These are phyloP conservation scores for Cladophialophora bantiana DNA, from an alignment of 2,329 filamentous ascomycete genomes.

Conservation along the genomic window DNA sequence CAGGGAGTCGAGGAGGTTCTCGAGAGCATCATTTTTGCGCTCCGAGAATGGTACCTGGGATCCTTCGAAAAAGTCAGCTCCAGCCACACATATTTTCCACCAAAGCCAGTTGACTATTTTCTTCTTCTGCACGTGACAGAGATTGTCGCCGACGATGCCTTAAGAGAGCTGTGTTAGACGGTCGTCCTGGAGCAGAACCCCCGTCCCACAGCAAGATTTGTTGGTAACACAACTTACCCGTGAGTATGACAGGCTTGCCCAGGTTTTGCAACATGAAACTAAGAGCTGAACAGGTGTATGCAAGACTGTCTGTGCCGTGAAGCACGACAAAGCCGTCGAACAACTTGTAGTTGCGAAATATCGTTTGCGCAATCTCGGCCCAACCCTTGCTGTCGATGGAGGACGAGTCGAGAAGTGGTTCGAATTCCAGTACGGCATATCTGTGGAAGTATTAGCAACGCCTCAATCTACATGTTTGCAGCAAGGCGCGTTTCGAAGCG, in stretches of 20 bases:
- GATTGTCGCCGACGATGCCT: background rate
- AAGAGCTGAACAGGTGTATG: slow-evolving; percentile 86
- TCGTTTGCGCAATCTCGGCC: slow-evolving; percentile 81
- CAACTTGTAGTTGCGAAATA: slow-evolving; percentile 82
- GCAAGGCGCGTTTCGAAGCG: background rate
- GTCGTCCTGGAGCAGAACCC: background rate
- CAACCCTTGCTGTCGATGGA: slow-evolving; percentile 87
- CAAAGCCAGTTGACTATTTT: background rate
- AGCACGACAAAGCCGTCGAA: slow-evolving; percentile 92
- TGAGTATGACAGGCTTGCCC: slow-evolving; percentile 89
- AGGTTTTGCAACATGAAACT: slow-evolving; percentile 93
- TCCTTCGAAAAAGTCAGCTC: slow-evolving; percentile 48
- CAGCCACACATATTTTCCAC: background rate
- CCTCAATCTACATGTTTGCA: background rate
- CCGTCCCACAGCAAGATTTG: background rate
- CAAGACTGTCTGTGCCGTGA: slow-evolving; percentile 88
- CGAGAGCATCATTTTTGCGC: slow-evolving; percentile 87
- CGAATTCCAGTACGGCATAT: slow-evolving; percentile 84
- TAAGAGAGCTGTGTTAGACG: background rate
- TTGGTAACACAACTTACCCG: slow-evolving; percentile 50
- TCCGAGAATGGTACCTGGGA: slow-evolving; percentile 87
- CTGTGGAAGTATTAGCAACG: slow-evolving; percentile 26
- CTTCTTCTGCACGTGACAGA: background rate
- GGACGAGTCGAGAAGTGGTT: slow-evolving; percentile 83
- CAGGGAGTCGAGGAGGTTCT: slow-evolving; percentile 83